Percentiles rank a stretch among this genome's conserved stretches.
Conservation (phyloP, 805 yeast genomes). For the Metschnikowia cubensis region DNA sequence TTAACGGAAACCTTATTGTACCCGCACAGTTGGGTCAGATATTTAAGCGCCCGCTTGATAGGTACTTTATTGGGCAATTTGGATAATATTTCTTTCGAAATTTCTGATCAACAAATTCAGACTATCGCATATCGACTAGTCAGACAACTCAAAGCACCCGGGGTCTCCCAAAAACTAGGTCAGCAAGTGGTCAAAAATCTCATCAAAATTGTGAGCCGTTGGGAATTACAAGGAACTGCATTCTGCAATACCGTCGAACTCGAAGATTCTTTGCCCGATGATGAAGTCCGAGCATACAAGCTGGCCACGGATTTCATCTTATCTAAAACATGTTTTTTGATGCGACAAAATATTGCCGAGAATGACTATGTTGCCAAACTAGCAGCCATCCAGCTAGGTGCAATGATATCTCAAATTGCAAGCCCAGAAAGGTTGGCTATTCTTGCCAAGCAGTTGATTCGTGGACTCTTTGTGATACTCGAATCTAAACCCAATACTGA, state of each 20-base stretch:
- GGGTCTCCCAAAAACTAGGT: constrained; percentile 59
- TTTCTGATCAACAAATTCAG: constrained; percentile 51
- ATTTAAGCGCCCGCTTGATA: constrained; percentile 57
- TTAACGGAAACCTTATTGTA: constrained; percentile 58
- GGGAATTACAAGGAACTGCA: constrained; percentile 48
- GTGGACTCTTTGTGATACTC: constrained; percentile 49
- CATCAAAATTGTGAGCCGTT: constrained; percentile 53
- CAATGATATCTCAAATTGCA: constrained; percentile 55
- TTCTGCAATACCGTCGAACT: constrained; percentile 28
- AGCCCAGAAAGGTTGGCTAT: constrained; percentile 36
- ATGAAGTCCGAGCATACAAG: constrained; percentile 17
- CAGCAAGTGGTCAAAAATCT: constrained; percentile 63
- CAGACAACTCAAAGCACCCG: constrained; percentile 81
- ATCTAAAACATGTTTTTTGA: constrained; percentile 54
- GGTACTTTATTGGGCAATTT: constrained; percentile 47
- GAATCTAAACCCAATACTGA: constrained; percentile 47
- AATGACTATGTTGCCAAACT: constrained; percentile 59
- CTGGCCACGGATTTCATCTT: constrained; percentile 59
- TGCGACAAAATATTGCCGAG: constrained; percentile 58
- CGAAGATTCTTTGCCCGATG: neutral
- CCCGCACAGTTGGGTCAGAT: constrained; percentile 92
- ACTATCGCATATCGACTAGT: constrained; percentile 62
- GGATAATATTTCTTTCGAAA: constrained; percentile 30
- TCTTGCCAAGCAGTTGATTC: constrained; percentile 47
- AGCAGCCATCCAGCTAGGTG: constrained; percentile 65